Conservation (phyloP, 345 rosid genomes). For the Murraya paniculata region DNA sequence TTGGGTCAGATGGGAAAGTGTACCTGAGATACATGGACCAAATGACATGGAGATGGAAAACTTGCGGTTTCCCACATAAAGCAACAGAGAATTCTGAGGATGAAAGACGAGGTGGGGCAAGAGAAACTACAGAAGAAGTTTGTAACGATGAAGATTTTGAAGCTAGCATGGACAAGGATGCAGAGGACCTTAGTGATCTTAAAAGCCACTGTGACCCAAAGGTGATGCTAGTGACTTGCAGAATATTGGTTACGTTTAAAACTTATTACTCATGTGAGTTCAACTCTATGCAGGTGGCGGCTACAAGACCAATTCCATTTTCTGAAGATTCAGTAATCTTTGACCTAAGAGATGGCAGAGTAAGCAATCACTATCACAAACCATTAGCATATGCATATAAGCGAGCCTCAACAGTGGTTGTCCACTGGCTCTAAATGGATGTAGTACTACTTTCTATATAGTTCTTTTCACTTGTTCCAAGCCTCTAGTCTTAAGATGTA, state of each 20-base stretch:
- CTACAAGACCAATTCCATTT: constrained; percentile 60
- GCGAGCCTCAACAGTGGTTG: not conserved
- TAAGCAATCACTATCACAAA: constrained; percentile 33
- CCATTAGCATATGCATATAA: not conserved
- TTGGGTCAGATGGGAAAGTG: constrained; percentile 60
- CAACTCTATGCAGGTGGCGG: constrained; percentile 47
- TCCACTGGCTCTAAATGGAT: not conserved
- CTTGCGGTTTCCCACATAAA: constrained; percentile 41
- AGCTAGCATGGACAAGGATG: constrained; percentile 26
- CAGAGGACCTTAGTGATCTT: constrained; percentile 19
- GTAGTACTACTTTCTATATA: no score
- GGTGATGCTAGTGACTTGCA: constrained; percentile 26
- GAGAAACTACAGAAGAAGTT: constrained; percentile 17
- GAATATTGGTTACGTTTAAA: not conserved
- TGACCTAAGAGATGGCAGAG: constrained; percentile 70
- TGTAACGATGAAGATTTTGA: constrained; percentile 35
- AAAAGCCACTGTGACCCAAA: constrained; percentile 35
- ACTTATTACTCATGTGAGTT: constrained; percentile 1
- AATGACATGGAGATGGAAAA: constrained; percentile 58
- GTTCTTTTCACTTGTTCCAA: no score
- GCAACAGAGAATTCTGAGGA: constrained; percentile 15
- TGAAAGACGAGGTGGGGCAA: constrained; percentile 12
- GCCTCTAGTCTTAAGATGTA: no score
- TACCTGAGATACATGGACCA: constrained; percentile 56
- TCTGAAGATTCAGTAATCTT: constrained; percentile 53